Percentiles rank a stretch among this genome's conserved stretches.
These are phyloP conservation scores for Cyclotella cryptica DNA, from an alignment of 108 stramenopile genomes.

Conservation along the genomic window DNA sequence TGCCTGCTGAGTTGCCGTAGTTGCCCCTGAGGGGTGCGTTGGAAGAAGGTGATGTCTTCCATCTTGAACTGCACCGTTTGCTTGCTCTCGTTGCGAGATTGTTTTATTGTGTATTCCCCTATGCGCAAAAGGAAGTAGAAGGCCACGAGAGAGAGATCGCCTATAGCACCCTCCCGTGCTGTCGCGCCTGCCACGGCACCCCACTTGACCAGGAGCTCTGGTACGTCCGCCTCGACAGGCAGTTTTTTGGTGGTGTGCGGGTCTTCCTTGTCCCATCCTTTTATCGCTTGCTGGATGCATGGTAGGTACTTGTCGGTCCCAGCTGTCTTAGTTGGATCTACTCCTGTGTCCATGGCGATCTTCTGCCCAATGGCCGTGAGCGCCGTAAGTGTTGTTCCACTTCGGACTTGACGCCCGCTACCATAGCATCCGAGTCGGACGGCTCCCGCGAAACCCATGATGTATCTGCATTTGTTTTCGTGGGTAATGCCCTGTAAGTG, in stretches of 20 bases:
- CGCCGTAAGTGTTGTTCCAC: no score
- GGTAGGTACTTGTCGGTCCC: not conserved
- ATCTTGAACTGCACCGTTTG: slow-evolving; percentile 24
- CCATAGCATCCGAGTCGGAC: not conserved
- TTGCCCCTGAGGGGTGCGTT: not conserved
- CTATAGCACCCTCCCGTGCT: no score
- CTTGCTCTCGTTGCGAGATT: not conserved
- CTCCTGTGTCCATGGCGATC: no score
- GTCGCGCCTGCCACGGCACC: not conserved
- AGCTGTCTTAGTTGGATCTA: not conserved
- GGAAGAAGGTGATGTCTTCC: slow-evolving; percentile 11
- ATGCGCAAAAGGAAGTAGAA: no score
- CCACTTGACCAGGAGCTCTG: no score
- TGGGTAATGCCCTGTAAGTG: not conserved
- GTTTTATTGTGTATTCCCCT: no score
- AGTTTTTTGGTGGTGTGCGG: no score
- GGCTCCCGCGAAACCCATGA: not conserved
- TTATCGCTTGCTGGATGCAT: no score
- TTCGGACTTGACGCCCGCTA: no score
- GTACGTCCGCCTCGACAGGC: no score
- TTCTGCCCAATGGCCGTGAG: no score
- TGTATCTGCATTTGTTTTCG: not conserved
- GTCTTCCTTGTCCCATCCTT: no score
- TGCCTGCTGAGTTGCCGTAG: not conserved
- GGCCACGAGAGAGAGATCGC: not conserved